Evolutionary conservation across 352 stramenopile genomes (phyloP).

Genomic region (Phytophthora sojae): DNA sequence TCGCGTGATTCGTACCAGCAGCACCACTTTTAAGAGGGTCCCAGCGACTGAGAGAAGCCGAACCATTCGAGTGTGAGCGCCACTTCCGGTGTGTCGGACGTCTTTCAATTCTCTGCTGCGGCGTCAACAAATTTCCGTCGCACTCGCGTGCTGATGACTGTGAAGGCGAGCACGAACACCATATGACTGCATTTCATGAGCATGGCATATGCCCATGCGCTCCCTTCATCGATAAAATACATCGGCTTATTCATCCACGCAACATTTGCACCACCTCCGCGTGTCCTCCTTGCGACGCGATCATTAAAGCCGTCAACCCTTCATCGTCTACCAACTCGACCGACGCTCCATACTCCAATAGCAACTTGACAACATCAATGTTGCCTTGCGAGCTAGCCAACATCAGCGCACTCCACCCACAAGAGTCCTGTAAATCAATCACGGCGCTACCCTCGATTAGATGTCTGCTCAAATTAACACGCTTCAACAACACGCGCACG

Average conservation of each 20-base stretch:
- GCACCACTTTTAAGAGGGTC: slow-evolving; percentile 47
- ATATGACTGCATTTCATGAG: slow-evolving; percentile 30
- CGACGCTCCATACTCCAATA: slow-evolving; percentile 5
- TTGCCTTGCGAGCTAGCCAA: background rate
- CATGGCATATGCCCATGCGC: too few species aligned
- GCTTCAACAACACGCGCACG: background rate
- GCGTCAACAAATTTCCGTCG: slow-evolving; percentile 28
- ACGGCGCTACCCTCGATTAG: too few species aligned
- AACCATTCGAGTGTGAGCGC: slow-evolving; percentile 52
- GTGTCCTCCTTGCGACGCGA: background rate
- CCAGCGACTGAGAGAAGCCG: slow-evolving; percentile 54
- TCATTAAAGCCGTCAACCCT: slow-evolving; percentile 3
- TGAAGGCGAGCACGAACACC: slow-evolving; percentile 48
- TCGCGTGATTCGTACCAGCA: slow-evolving; percentile 32
- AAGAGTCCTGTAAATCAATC: background rate
- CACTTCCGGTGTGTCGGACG: slow-evolving; percentile 59
- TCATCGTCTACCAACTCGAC: background rate
- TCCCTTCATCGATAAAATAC: too few species aligned
- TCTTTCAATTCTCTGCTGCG: slow-evolving; percentile 23
- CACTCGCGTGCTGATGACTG: slow-evolving; percentile 38
- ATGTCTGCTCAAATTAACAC: background rate
- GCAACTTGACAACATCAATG: background rate
- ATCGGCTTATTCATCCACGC: too few species aligned
- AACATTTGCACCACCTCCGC: too few species aligned
- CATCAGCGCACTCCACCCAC: slow-evolving; percentile 1